These are phyloP conservation scores for Ramularia collo-cygni DNA, from an alignment of 2,329 filamentous ascomycete genomes.

Conservation along the genomic window DNA sequence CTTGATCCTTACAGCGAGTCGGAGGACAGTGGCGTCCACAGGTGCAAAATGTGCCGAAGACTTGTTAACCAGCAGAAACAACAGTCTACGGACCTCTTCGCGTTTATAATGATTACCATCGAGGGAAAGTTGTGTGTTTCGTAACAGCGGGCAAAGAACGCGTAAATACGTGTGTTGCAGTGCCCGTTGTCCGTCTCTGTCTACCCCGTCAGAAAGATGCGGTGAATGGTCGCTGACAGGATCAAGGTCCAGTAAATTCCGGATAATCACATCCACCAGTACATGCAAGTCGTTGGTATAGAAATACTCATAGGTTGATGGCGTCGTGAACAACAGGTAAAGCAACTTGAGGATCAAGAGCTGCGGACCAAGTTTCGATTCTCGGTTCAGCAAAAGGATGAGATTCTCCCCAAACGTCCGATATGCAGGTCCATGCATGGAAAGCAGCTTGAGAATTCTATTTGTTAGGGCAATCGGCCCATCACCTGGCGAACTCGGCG, in stretches of 20 bases:
- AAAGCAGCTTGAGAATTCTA: slow-evolving; percentile 85
- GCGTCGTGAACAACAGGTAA: slow-evolving; percentile 90
- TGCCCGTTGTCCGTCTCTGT: slow-evolving; percentile 33
- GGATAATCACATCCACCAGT: slow-evolving; percentile 88
- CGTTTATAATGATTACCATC: slow-evolving; percentile 81
- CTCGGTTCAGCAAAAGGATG: slow-evolving; percentile 87
- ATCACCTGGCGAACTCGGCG: slow-evolving; percentile 46
- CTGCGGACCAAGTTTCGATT: slow-evolving; percentile 87
- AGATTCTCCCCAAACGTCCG: slow-evolving; percentile 98
- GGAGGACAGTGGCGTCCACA: slow-evolving; percentile 70
- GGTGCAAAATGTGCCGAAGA: slow-evolving; percentile 64
- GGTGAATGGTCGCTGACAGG: slow-evolving; percentile 54
- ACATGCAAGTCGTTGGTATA: slow-evolving; percentile 97
- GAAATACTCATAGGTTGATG: slow-evolving; percentile 91
- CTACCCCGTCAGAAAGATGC: slow-evolving; percentile 13
- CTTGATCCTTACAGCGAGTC: slow-evolving; percentile 66
- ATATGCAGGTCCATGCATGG: slow-evolving; percentile 69
- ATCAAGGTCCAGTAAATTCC: slow-evolving; percentile 91
- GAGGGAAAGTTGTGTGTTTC: slow-evolving; percentile 81
- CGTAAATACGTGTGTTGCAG: slow-evolving; percentile 91
- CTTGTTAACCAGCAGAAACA: slow-evolving; percentile 55
- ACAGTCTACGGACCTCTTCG: slow-evolving; percentile 70
- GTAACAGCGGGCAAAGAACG: slow-evolving; percentile 82
- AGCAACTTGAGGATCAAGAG: slow-evolving; percentile 93
- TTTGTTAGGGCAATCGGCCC: slow-evolving; percentile 62